Evolutionary conservation across 2,329 filamentous ascomycete species (phyloP), one percentile per base, ranked within the genome.

Genomic region (Tolypocladium endophyticum): DNA sequence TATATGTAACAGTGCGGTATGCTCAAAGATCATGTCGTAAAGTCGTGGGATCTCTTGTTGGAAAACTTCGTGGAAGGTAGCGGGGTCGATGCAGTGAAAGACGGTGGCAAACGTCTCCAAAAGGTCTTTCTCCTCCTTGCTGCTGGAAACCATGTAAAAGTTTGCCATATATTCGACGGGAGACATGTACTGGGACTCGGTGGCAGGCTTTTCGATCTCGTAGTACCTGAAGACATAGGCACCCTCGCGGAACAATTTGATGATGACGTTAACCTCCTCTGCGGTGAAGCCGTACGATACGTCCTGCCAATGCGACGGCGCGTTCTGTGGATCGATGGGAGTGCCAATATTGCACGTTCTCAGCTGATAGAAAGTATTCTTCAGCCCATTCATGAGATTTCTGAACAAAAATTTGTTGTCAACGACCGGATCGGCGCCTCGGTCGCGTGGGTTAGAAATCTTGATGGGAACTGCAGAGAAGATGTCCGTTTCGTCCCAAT

Each of bases 361-460:
- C 56, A 99, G 78, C 73, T 97, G 92, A 68, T 96, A 97, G 73
- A 99, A 96, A 8, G 95, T 92, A 67, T 93, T 96, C 75, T 97
- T 97, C 0, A 99, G 79, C 0, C 94, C 94, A 66, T 95, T 95
- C 77, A 99, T 89, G 8, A 99, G 78, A 65, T 96, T 99, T 73
- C 92, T 92, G 77, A 99, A 99, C 5, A 99, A 77, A 66, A 99
- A 97, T 69, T 97, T 96, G 78, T 99, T 99, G 72, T 99, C 95
- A 3, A 87, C 86, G 20, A 99, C 92, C 0, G 94, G 93, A 69
- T 97, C 92, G 18, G 88, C 87, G 60, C 88, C 91, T 61, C 93
- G 84, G 65, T 99, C 94, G 55, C 92, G 86, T 9, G 92, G 90
- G 68, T 94, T 97, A 0, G 90, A 90, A 0, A 91, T 94, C 75